Percentiles rank a stretch among this genome's conserved stretches.
phyloP scores from a whole-genome alignment of 495 filamentous ascomycete genomes.

The Hyaloscypha hepaticicola region DNA sequence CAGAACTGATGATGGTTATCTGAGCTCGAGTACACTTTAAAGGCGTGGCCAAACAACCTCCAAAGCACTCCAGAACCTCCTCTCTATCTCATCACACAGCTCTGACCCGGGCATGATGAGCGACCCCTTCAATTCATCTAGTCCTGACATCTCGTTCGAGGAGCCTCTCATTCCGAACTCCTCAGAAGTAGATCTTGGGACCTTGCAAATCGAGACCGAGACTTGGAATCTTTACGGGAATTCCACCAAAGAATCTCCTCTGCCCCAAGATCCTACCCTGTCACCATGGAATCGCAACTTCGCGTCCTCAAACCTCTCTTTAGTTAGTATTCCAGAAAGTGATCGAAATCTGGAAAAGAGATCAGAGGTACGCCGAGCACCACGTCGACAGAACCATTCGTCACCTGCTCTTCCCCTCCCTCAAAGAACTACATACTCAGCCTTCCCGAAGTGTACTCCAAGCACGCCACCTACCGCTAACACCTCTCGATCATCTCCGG shows the following conservation, averaged over 20 bases:
- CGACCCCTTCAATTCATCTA: background rate
- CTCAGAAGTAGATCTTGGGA: background rate
- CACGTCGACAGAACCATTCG: background rate
- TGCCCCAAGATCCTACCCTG: background rate
- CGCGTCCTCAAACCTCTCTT: background rate
- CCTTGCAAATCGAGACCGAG: background rate
- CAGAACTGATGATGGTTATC: background rate
- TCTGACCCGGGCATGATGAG: conserved; percentile 1
- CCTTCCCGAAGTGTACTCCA: background rate
- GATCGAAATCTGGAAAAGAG: background rate
- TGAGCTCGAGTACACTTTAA: background rate
- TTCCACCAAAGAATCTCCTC: background rate
- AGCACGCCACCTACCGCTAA: background rate
- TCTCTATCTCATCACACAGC: conserved; percentile 3
- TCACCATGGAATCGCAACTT: background rate
- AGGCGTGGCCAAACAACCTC: conserved; percentile 2
- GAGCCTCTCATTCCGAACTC: background rate
- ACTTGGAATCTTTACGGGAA: background rate
- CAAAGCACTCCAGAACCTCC: background rate
- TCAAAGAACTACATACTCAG: background rate
- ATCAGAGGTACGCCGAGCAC: background rate
- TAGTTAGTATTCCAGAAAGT: background rate
- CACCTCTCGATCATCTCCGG: background rate
- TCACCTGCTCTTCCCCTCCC: background rate
- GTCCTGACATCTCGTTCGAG: conserved; percentile 1